A percentile compares a stretch with the other conserved stretches of the same genome.
phyloP scores from a whole-genome alignment of 2,329 filamentous ascomycete species.

The Fusarium haematococcum region DNA sequence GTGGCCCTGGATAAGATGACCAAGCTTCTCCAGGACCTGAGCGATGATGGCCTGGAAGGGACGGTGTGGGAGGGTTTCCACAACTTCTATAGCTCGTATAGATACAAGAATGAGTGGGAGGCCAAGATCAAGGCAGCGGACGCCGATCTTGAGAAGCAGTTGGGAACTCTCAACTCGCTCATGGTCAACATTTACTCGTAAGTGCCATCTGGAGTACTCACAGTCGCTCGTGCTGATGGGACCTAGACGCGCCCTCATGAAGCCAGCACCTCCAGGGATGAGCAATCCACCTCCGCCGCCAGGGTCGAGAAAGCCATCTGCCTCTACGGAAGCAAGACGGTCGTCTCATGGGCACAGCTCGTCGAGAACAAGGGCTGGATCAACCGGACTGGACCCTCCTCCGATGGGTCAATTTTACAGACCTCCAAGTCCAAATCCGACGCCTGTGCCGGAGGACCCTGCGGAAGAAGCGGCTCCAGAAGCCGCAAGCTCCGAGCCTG shows the following conservation, averaged over 20 bases:
- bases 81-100: conserved; percentile 50
- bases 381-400: conserved; percentile 27
- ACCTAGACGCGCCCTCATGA: conserved; percentile 45
- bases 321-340: neutral
- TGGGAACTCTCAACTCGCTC: conserved; percentile 43
- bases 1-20: conserved; percentile 46
- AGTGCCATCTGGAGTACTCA: conserved; percentile 6
- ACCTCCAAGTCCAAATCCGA: neutral
- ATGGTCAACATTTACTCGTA: conserved; percentile 52
- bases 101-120: conserved; percentile 48
- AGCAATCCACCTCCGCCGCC: conserved; percentile 28
- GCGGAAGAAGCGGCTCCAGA: neutral
- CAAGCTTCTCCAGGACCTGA: conserved; percentile 45
- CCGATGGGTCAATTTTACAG: conserved; percentile 10
- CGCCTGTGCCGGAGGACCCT: neutral
- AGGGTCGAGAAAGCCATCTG: conserved; percentile 3
- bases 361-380: conserved; percentile 6
- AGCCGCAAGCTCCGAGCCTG: accelerated
- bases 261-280: conserved; percentile 39
- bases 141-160: conserved; percentile 44
- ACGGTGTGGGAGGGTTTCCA: conserved; percentile 38
- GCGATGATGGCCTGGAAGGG: conserved; percentile 38
- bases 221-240: neutral
- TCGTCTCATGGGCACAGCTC: neutral
- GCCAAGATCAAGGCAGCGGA: conserved; percentile 48